phyloP scores from a whole-genome alignment of 2,329 filamentous ascomycete species.

The Sporothrix pseudoabietina region DNA sequence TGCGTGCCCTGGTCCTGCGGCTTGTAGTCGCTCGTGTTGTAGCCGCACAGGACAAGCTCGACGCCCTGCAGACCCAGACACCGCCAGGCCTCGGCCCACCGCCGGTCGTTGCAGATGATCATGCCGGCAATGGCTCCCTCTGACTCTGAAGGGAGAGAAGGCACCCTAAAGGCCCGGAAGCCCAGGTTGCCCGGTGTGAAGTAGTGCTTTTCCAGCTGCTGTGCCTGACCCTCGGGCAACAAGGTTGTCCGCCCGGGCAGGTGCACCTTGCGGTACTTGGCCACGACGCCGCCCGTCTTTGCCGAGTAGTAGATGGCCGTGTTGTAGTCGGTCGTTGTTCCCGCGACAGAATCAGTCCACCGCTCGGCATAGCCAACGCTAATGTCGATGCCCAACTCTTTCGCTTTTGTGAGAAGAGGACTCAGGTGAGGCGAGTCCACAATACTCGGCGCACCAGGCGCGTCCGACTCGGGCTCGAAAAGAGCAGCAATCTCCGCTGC shows the following conservation, averaged over 20 bases:
- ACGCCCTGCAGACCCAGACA: slow-evolving; percentile 53
- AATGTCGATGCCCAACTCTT: slow-evolving; percentile 53
- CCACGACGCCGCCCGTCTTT: slow-evolving; percentile 45
- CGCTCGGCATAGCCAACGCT: slow-evolving; percentile 57
- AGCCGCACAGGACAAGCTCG: slow-evolving; percentile 49
- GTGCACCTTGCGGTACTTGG: slow-evolving; percentile 59
- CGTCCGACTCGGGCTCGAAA: slow-evolving; percentile 53
- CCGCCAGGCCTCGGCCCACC: slow-evolving; percentile 57
- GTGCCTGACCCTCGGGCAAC: slow-evolving; percentile 50
- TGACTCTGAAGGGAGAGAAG: slow-evolving; percentile 32
- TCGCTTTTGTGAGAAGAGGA: slow-evolving; percentile 53
- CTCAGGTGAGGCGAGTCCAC: slow-evolving; percentile 48
- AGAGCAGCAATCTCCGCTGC: slow-evolving; percentile 48
- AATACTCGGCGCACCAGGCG: slow-evolving; percentile 39
- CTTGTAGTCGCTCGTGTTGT: slow-evolving; percentile 53
- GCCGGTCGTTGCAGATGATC: slow-evolving; percentile 57
- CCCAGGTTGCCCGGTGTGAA: slow-evolving; percentile 56
- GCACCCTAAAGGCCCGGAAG: slow-evolving; percentile 56
- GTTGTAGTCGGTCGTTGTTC: slow-evolving; percentile 50
- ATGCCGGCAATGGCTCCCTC: slow-evolving; percentile 50
- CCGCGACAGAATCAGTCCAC: slow-evolving; percentile 39
- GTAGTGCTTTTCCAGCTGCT: slow-evolving; percentile 60
- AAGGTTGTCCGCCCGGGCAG: slow-evolving; percentile 57
- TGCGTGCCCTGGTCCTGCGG: slow-evolving; percentile 43
- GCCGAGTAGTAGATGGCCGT: slow-evolving; percentile 55